phyloP scores from a whole-genome alignment of 257 asterid genomes.

The Verbena officinalis region DNA sequence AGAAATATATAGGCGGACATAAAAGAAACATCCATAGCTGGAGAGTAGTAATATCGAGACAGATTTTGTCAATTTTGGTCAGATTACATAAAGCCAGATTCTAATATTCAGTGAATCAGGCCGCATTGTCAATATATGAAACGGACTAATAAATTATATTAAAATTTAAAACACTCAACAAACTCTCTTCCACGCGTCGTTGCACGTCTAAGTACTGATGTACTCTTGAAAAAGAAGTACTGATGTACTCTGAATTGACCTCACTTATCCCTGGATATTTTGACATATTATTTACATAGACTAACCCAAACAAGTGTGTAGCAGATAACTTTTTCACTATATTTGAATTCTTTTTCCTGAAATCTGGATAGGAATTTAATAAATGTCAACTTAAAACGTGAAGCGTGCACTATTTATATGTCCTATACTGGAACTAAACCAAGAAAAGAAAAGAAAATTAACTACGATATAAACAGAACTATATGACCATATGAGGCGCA shows the following conservation, averaged over 20 bases:
- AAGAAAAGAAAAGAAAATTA: constrained; percentile 18
- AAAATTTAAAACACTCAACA: constrained; percentile 25
- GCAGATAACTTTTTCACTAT: neutral
- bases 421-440: neutral
- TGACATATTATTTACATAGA: constrained; percentile 20
- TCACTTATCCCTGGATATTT: constrained; percentile 5
- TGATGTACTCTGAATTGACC: neutral
- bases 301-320: constrained; percentile 6
- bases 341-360: neutral
- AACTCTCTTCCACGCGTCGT: constrained; percentile 31
- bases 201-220: constrained; percentile 14
- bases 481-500: neutral
- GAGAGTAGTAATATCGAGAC: constrained; percentile 25
- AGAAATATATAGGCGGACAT: constrained; percentile 28
- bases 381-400: constrained; percentile 18
- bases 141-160: constrained; percentile 31
- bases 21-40: constrained; percentile 23
- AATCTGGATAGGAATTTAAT: constrained; percentile 8
- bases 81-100: constrained; percentile 33
- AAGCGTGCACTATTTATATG: constrained; percentile 13
- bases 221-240: constrained; percentile 15
- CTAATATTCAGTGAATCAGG: constrained; percentile 34
- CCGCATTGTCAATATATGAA: constrained; percentile 22
- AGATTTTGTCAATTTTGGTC: constrained; percentile 35
- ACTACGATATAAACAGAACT: neutral